Evolutionary conservation across 495 filamentous ascomycete genomes (phyloP), one percentile per base, ranked within the genome.

Genomic region (Mytilinidion resinicola): DNA sequence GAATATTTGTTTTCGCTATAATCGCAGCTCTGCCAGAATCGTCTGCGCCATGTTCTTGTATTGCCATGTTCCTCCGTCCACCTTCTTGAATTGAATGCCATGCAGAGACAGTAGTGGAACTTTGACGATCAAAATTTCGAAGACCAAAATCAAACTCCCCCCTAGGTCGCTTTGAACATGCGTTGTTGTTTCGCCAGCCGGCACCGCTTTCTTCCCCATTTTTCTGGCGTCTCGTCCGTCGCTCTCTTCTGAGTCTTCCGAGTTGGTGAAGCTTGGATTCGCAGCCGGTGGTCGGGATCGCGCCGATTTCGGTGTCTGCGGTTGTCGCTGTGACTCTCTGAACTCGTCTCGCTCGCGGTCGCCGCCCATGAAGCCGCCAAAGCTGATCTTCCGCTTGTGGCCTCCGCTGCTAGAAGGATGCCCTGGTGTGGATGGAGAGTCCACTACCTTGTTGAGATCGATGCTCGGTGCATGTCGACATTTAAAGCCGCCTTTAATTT

Each of bases 51-150:
- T 90, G 60, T 90, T 88, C 75, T 96, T 95, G 69, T 96, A 99
- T 73, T 96, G 91, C 91, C 91, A 96, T 60, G 93, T 96, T 39
- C 91, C 89, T 6, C 93, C 95, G 33, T 89, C 83, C 46, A 97
- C 85, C 72, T 92, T 90, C 79, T 99, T 99, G 77, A 99, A 99
- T 72, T 99, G 93, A 50, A 99, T 89, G 42, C 93, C 93, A 66
- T 97, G 91, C 59, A 99, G 73, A 19, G 86, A 88, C 63, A 99
- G 86, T 50, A 99, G 74, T 25, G 93, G 93, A 35, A 99, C 90
- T 76, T 99, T 99, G 59, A 99, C 93, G 59, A 99, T 91, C 61
- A 97, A 82, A 53, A 98, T 96, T 68, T 99, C 93, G 65, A 99
- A 99, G 57, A 86, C 82, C 38, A 99, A 75, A 41, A 88, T 79